Conservation (phyloP, 352 stramenopile species). For the Phytophthora lateralis region DNA sequence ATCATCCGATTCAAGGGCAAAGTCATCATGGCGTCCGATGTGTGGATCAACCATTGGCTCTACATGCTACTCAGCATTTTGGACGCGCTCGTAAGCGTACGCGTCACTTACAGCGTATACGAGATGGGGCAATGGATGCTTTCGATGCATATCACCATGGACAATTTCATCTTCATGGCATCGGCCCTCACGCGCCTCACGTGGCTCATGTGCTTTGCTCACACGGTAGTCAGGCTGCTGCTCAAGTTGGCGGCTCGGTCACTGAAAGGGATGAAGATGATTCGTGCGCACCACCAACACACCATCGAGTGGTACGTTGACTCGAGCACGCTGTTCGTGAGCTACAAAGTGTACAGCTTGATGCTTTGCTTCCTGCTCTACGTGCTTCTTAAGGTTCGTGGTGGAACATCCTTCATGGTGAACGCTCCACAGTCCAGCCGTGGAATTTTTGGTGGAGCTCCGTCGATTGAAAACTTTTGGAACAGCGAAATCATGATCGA, state of each 20-base stretch:
- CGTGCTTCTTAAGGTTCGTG: constrained; percentile 40
- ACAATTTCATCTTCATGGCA: constrained; percentile 65
- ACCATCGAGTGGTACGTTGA: constrained; percentile 62
- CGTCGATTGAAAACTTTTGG: constrained; percentile 51
- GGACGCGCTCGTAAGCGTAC: constrained; percentile 49
- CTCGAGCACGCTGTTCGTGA: constrained; percentile 49
- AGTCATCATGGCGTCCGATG: constrained; percentile 56
- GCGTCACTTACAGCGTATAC: constrained; percentile 50
- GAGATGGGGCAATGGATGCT: constrained; percentile 67
- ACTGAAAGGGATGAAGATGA: constrained; percentile 41
- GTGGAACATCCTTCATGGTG: constrained; percentile 52
- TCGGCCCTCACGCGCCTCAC: constrained; percentile 54
- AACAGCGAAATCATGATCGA: constrained; percentile 63
- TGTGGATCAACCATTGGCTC: constrained; percentile 78
- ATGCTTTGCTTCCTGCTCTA: constrained; percentile 52
- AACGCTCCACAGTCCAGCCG: constrained; percentile 32
- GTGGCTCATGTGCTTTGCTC: constrained; percentile 63
- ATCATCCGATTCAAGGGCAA: constrained; percentile 62
- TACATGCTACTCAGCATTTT: constrained; percentile 66
- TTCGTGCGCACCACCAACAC: constrained; percentile 30
- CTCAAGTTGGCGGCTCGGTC: constrained; percentile 40
- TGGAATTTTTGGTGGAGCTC: constrained; percentile 45
- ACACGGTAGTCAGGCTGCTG: constrained; percentile 36
- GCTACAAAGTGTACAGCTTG: constrained; percentile 67
- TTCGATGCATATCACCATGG: constrained; percentile 45